Conservation (phyloP, 805 yeast genomes). For the Zygosaccharomyces gambellarensis region DNA sequence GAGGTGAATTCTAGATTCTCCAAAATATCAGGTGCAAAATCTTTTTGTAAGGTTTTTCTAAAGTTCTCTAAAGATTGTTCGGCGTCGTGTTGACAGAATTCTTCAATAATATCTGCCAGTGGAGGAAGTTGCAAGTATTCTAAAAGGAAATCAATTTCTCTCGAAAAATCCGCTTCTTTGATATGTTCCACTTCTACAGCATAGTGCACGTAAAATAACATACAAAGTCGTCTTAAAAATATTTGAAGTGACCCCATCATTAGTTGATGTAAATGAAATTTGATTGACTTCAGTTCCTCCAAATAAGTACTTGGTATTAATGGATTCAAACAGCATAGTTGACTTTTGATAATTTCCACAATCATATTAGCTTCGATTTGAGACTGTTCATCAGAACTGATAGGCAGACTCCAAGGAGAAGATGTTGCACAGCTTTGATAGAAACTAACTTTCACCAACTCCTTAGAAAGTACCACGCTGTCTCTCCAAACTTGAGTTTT, state of each 20-base stretch:
- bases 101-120: constrained; percentile 2
- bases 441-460: constrained; percentile 11
- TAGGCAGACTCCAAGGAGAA: neutral
- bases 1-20: constrained; percentile 2
- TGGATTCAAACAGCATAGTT: neutral
- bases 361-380: constrained; percentile 3
- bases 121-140: constrained; percentile 1
- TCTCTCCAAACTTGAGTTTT: constrained; percentile 20
- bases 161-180: neutral
- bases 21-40: neutral
- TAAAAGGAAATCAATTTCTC: constrained; percentile 5
- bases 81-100: constrained; percentile 5
- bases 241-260: constrained; percentile 14
- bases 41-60: neutral
- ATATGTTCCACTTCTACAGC: constrained; percentile 7
- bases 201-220: constrained; percentile 14
- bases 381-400: neutral
- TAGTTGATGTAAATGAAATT: constrained; percentile 10
- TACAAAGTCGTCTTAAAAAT: constrained; percentile 18
- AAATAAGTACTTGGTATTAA: neutral
- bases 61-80: constrained; percentile 1
- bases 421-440: neutral
- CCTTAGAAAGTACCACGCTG: constrained; percentile 11
- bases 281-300: neutral
- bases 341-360: neutral